Evolutionary conservation across 108 stramenopile genomes (phyloP).

Genomic region (Thalassiosira profunda): DNA sequence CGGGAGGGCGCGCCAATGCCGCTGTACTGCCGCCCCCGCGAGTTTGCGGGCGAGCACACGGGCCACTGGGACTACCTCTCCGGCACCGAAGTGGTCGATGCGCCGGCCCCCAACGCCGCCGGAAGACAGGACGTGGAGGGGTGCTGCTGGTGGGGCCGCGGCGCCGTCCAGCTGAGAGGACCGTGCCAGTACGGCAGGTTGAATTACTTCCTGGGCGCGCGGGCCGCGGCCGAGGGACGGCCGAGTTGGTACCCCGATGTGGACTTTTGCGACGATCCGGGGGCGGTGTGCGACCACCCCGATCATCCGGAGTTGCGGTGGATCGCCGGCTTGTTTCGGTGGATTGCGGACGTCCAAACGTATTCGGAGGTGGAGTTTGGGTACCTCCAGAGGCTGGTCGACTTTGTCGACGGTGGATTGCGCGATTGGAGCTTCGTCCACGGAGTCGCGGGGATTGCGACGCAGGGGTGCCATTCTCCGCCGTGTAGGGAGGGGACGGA

Average conservation of each 20-base stretch:
- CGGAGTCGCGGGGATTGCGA: slow-evolving; percentile 31
- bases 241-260: slow-evolving; percentile 34
- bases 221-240: slow-evolving; percentile 30
- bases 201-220: slow-evolving; percentile 28
- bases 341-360: slow-evolving; percentile 15
- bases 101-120: slow-evolving; percentile 1
- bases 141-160: slow-evolving; percentile 48
- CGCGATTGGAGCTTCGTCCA: slow-evolving; percentile 41
- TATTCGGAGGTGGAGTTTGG: slow-evolving; percentile 36
- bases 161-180: slow-evolving; percentile 22
- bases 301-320: slow-evolving; percentile 12
- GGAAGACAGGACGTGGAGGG: slow-evolving; percentile 37
- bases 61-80: slow-evolving; percentile 5
- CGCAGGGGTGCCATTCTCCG: slow-evolving; percentile 42
- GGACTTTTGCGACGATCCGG: slow-evolving; percentile 39
- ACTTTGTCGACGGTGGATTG: slow-evolving; percentile 40
- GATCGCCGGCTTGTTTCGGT: slow-evolving; percentile 32
- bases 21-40: not conserved
- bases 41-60: slow-evolving; percentile 3
- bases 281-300: slow-evolving; percentile 2
- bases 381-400: slow-evolving; percentile 35
- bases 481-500: slow-evolving; percentile 24
- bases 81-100: not conserved
- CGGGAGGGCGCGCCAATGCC: slow-evolving; percentile 3
- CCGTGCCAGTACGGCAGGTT: slow-evolving; percentile 36